A percentile compares a stretch with the other conserved stretches of the same genome.
phyloP scores from a whole-genome alignment of 805 yeast species.

The Lachancea fermentati region DNA sequence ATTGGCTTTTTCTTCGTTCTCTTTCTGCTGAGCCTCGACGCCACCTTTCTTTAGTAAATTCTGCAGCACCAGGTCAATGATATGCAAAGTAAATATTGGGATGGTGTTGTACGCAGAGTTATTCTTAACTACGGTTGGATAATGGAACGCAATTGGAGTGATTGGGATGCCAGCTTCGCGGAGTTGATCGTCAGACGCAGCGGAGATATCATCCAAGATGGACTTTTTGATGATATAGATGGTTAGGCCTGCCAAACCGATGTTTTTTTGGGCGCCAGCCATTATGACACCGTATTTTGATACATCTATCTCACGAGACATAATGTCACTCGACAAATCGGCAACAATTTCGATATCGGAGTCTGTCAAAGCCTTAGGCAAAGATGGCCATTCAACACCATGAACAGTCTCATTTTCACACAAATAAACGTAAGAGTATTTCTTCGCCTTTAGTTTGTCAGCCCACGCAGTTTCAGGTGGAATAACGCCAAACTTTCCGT shows the following conservation, averaged over 20 bases:
- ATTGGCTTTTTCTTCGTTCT: slow-evolving; percentile 57
- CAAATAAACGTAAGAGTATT: slow-evolving; percentile 78
- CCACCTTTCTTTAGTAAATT: slow-evolving; percentile 69
- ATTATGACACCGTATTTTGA: slow-evolving; percentile 80
- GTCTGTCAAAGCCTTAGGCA: slow-evolving; percentile 45
- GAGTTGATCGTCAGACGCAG: slow-evolving; percentile 59
- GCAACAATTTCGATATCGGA: slow-evolving; percentile 80
- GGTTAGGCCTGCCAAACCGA: slow-evolving; percentile 94
- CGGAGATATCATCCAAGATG: slow-evolving; percentile 47
- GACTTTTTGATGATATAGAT: slow-evolving; percentile 83
- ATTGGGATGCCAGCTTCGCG: slow-evolving; percentile 60
- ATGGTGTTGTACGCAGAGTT: slow-evolving; percentile 94
- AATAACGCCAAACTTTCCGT: slow-evolving; percentile 59
- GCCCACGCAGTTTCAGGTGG: slow-evolving; percentile 64
- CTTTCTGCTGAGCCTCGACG: slow-evolving; percentile 49
- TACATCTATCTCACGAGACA: slow-evolving; percentile 76
- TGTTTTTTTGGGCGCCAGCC: slow-evolving; percentile 98
- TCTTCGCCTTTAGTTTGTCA: slow-evolving; percentile 38
- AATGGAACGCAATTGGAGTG: slow-evolving; percentile 84
- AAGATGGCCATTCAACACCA: slow-evolving; percentile 74
- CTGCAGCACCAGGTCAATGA: slow-evolving; percentile 71
- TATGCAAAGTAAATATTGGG: slow-evolving; percentile 87
- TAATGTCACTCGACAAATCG: slow-evolving; percentile 90
- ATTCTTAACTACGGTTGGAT: slow-evolving; percentile 78
- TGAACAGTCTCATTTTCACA: slow-evolving; percentile 98